Evolutionary conservation across 768 basidiomycete genomes (phyloP).

Genomic region (Lentinula sp.): DNA sequence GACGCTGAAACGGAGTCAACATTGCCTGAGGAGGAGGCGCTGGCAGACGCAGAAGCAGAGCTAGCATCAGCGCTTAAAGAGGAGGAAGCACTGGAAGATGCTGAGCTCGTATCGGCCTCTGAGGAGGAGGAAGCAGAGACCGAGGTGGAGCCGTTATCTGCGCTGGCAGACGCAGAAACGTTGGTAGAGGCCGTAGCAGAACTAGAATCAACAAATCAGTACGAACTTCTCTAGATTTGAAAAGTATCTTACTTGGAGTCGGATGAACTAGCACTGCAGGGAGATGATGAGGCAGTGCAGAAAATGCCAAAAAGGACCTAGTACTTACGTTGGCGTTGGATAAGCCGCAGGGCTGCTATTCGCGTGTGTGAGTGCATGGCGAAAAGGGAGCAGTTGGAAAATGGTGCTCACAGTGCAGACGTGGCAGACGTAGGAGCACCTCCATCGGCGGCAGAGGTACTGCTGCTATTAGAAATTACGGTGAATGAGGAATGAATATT

Average conservation of each 20-base stretch:
- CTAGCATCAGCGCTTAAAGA: neutral
- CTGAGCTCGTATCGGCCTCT: neutral
- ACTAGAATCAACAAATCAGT: neutral
- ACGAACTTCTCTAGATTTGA: neutral
- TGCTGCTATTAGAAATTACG: neutral
- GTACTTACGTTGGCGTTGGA: neutral
- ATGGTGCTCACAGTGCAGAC: neutral
- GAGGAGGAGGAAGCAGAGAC: neutral
- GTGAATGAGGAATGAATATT: neutral
- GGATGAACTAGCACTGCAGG: neutral
- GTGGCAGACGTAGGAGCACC: neutral
- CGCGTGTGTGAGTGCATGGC: neutral
- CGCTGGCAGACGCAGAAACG: neutral
- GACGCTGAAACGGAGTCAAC: neutral
- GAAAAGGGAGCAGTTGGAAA: neutral
- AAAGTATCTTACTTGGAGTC: neutral
- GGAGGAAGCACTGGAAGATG: neutral
- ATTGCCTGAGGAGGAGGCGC: neutral
- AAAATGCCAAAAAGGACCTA: neutral
- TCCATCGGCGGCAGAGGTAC: neutral
- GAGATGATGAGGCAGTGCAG: neutral
- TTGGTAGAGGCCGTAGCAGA: neutral
- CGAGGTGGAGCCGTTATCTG: neutral
- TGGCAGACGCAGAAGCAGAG: neutral
- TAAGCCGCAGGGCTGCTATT: neutral